These are phyloP conservation scores for Pouteria glomerata DNA, from an alignment of 148 eudicot species.

Conservation along the genomic window DNA sequence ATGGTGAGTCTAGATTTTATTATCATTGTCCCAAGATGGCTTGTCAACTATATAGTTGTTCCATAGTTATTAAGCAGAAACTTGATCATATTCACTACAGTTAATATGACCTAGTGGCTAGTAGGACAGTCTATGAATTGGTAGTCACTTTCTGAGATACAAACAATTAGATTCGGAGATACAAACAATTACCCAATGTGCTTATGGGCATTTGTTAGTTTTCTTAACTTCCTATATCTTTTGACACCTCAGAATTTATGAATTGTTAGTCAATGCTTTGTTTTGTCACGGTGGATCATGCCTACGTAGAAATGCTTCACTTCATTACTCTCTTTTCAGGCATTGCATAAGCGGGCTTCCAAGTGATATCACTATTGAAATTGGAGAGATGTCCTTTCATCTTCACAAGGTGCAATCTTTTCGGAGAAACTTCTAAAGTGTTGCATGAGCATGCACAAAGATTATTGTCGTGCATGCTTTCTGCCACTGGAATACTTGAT, in stretches of 20 bases:
- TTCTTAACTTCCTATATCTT: neutral
- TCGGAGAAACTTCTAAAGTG: neutral
- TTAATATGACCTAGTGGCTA: neutral
- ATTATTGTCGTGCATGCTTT: too few species aligned
- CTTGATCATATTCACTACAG: neutral
- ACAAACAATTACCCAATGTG: neutral
- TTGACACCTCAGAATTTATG: neutral
- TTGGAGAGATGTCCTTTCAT: slow-evolving; percentile 51
- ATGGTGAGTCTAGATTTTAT: neutral
- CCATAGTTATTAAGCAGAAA: neutral
- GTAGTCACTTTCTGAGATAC: neutral
- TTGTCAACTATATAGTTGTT: neutral
- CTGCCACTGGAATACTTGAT: neutral
- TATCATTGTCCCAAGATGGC: neutral
- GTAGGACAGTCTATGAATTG: neutral
- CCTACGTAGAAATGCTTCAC: neutral
- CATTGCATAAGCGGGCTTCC: slow-evolving; percentile 66
- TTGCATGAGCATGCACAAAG: neutral
- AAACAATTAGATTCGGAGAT: neutral
- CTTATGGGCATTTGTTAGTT: neutral
- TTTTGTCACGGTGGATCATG: neutral
- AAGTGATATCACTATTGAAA: slow-evolving; percentile 66
- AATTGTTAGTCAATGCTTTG: too few species aligned
- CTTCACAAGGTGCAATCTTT: slow-evolving; percentile 53
- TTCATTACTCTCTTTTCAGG: slow-evolving; percentile 30